Evolutionary conservation across 2,329 filamentous ascomycete species (phyloP), one percentile per base, ranked within the genome.

Genomic region (Aspergillus ustus): DNA sequence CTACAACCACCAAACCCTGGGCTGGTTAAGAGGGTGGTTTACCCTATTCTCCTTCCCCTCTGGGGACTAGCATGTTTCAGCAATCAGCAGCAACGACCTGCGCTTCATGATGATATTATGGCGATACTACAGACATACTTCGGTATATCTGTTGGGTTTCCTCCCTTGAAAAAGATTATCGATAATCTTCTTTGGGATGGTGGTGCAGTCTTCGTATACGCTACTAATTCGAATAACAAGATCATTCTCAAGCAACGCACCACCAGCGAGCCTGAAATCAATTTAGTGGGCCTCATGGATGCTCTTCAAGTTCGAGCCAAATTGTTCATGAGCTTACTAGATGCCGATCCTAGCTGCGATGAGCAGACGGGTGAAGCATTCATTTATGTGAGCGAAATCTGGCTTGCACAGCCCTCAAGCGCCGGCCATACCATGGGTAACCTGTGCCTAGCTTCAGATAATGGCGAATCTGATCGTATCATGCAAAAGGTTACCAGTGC

Each of bases 1-100:
- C 62, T 78, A 25, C 75, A 78, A 37, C 78, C 80, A 64, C 78
- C 78, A 17, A 80, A 80, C 57, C 78, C 78, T 17, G 73, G 75
- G 4, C 72, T 81, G 17, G 75, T 80, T 19, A 80, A 78, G 60
- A 73, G 78, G 52, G 65, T 79, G 7, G 66, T 80, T 3, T 71
- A 72, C 46, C 78, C 77, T 4, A 70, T 79, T 25, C 67, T 80
- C 37, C 68, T 79, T 22, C 76, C 78, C 5, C 69, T 81, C 3
- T 81, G 78, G 78, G 77, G 78, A 6, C 54, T 81, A 25, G 66
- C 70, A 29, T 79, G 75, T 57, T 77, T 74, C 59, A 66, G 77
- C n/a, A 61, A 70, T 52, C 72, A 78, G 53, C 61, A 75, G 22
- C 52, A 70, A 40, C 65, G 69, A 2, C 60, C 46, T 3, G 40